Evolutionary conservation across 768 basidiomycete genomes (phyloP).

Genomic region (Amanita pseudoporphyria): DNA sequence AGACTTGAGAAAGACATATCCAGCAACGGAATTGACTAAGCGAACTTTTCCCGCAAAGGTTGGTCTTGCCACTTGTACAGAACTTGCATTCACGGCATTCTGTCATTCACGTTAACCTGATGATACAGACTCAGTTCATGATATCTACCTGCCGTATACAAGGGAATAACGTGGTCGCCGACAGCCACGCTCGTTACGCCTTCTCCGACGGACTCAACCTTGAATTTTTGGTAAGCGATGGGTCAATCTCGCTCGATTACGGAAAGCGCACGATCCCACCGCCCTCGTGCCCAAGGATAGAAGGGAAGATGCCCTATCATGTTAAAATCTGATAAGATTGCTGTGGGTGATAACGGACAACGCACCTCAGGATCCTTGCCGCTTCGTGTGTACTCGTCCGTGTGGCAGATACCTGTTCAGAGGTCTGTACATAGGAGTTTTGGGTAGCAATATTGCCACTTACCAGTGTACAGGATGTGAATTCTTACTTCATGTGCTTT

Average conservation of each 20-base stretch:
- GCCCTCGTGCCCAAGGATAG: constrained; percentile 93
- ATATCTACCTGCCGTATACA: constrained; percentile 81
- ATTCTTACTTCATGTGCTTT: constrained; percentile 87
- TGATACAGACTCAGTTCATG: neutral
- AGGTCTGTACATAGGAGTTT: constrained; percentile 7
- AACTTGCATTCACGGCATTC: constrained; percentile 98
- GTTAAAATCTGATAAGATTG: constrained; percentile 4
- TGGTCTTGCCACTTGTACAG: constrained; percentile 97
- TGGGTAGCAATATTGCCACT: constrained; percentile 10
- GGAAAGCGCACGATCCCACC: constrained; percentile 64
- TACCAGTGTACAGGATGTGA: constrained; percentile 85
- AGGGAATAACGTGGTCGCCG: constrained; percentile 97
- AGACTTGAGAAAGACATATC: neutral
- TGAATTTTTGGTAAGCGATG: constrained; percentile 9
- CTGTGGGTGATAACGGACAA: neutral
- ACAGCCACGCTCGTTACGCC: constrained; percentile 69
- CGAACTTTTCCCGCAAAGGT: constrained; percentile 88
- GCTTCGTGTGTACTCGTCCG: constrained; percentile 95
- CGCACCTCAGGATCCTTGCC: constrained; percentile 78
- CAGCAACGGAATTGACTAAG: neutral
- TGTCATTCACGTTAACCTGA: constrained; percentile 16
- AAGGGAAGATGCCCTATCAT: constrained; percentile 74
- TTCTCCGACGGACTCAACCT: constrained; percentile 97
- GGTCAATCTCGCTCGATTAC: neutral
- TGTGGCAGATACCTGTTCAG: constrained; percentile 81